Evolutionary conservation across 2,329 filamentous ascomycete species (phyloP), one percentile per base, ranked within the genome.

Genomic region (Phyllosticta citrichinensis): DNA sequence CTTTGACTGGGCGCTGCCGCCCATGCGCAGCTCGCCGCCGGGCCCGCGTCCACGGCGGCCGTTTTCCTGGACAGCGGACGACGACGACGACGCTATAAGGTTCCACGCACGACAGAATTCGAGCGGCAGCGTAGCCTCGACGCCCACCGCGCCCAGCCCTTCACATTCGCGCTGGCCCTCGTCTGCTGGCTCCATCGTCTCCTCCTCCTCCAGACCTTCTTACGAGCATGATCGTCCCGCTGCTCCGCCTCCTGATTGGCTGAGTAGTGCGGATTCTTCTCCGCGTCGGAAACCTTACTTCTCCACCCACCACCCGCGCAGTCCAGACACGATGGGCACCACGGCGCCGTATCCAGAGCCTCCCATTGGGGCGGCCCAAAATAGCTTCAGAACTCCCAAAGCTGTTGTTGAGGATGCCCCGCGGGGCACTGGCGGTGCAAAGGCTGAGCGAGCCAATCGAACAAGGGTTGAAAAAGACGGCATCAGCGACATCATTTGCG

Each of bases 401-500:
- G 27, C 5, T 40, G 33, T 40, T 5, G 11, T 40, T 10, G 3
- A 40, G 2, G 33, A 40, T 17, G 33, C 14, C 11, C 33, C 33
- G 33, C 33, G 33, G 33, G 33, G 33, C 9, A 40, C 33, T 9
- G 33, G 33, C 14, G 33, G 33, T 17, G 33, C 33, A 14, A 40
- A 14, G 14, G 27, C 27, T 30, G 33, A 40, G 1, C 33, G 33
- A 40, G 33, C 33, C 14, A 17, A 2, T 17, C 9, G 33, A 14
- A 40, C 10, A 17, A 12, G 33, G 5, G 33, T 11, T 14, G 33
- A 40, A 17, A 40, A 40, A 40, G 33, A 40, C 11, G 33, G 33
- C 33, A 62, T 68, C 27, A 65, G 65, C 53, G 66, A 67, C 61
- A 63, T 65, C 30, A 63, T 68, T 53, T 60, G 67, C 51, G 66